Base-by-base conservation (phyloP, 2,329 filamentous ascomycete species). In the Verticillium nubilum region DNA sequence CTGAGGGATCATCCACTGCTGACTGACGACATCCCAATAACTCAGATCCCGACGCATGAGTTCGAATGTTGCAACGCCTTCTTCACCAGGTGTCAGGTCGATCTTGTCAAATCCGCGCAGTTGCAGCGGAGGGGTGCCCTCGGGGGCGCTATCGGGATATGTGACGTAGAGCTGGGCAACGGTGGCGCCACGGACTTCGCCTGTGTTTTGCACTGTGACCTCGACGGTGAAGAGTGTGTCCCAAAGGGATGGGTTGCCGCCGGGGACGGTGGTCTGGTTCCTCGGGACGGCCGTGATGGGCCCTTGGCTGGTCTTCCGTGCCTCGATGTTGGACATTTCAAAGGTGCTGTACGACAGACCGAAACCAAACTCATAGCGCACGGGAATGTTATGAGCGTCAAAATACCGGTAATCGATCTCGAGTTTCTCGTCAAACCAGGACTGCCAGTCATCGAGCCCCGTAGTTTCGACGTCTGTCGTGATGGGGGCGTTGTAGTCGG, bases 401-500 rank as follows among this genome's bases (percentile, higher is more conserved):
- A 89, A 88, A 65, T 81, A 78, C 50, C 86, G 82, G 77, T 89
- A 89, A 73, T 89, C 86, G 64, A 89, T 86, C 74, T 87, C 84
- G 57, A 88, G 78, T 60, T 85, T 85, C 72, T 88, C 86, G 29
- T 80, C 77, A 69, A 88, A 89, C 19, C 35, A 56, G 19, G 54
- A 56, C 31, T 56, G 54, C 54, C 54, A 56, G 29, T 56, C 54
- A 4, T 56, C 54, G 3, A 15, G 28, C 3, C 54, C 54, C 1
- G 15, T n/a, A 7, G 54, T 56, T 15, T 29, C 25, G 29, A 53
- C 42, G 0, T 88, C 78, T 2, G 87, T 73, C 2, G 80, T 84
- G 65, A 90, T 90, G 1, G 89, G 83, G 23, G 84, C 75, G 2
- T 91, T 91, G 64, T 92, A 95, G 70, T 94, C 89, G 0, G 78